Percentiles rank a stretch among this genome's conserved stretches.
Conservation (phyloP, 2,329 filamentous ascomycete genomes). For the Aspergillus fijiensis region DNA sequence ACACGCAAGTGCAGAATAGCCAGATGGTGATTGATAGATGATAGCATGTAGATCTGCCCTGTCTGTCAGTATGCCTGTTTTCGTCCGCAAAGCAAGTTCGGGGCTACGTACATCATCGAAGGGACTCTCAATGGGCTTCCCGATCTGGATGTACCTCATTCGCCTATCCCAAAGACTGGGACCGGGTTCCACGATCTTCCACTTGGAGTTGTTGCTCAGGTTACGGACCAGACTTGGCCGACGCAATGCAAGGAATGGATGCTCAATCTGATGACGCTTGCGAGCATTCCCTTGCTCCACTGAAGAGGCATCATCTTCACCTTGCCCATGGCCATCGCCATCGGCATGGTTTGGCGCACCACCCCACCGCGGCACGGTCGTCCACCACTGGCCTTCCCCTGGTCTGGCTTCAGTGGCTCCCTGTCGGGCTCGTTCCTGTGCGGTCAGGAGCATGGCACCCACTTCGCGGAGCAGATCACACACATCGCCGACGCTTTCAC, state of each 20-base stretch:
- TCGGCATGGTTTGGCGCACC: slow-evolving; percentile 45
- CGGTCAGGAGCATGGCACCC: slow-evolving; percentile 57
- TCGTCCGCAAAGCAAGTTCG: not conserved
- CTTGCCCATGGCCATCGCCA: slow-evolving; percentile 24
- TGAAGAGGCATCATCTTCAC: slow-evolving; percentile 27
- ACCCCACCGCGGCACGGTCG: slow-evolving; percentile 56
- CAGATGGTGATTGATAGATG: slow-evolving; percentile 63
- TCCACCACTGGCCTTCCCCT: slow-evolving; percentile 63
- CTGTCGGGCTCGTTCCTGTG: slow-evolving; percentile 61
- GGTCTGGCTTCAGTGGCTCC: slow-evolving; percentile 51
- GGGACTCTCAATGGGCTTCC: slow-evolving; percentile 47
- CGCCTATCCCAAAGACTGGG: slow-evolving; percentile 57
- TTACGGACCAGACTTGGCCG: slow-evolving; percentile 40
- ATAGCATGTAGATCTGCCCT: slow-evolving; percentile 59
- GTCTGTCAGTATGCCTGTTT: slow-evolving; percentile 7
- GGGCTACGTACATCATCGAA: slow-evolving; percentile 54
- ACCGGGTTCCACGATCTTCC: slow-evolving; percentile 54
- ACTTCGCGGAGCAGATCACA: slow-evolving; percentile 60
- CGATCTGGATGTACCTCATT: slow-evolving; percentile 57
- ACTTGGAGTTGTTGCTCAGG: slow-evolving; percentile 50
- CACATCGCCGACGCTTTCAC: slow-evolving; percentile 37
- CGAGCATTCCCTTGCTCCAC: slow-evolving; percentile 32
- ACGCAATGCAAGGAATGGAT: slow-evolving; percentile 33
- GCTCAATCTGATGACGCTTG: slow-evolving; percentile 41
- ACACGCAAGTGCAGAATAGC: slow-evolving; percentile 59